phyloP scores from a whole-genome alignment of 164 flowering plant genomes.

The Macadamia tetraphylla region DNA sequence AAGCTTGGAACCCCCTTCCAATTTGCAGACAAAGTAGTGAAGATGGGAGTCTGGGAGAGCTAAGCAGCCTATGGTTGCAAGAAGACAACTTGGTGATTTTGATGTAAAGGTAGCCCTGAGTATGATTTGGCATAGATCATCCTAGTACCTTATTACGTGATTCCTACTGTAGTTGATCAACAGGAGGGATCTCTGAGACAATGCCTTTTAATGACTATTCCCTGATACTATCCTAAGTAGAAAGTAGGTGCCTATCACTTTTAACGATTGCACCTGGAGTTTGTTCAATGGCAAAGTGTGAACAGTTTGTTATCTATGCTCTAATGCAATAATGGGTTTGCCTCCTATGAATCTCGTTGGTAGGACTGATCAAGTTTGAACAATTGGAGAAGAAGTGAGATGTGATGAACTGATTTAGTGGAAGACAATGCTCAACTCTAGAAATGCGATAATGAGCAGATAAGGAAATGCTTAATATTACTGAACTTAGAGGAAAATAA shows the following conservation, averaged over 20 bases:
- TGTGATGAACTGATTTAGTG: no score
- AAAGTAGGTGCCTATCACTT: conserved; percentile 19
- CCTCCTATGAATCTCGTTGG: not conserved
- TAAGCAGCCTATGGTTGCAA: conserved; percentile 23
- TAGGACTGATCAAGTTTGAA: not conserved
- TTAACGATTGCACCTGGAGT: conserved; percentile 33
- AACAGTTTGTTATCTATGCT: conserved; percentile 6
- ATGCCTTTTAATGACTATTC: conserved; percentile 56
- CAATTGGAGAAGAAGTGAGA: no score
- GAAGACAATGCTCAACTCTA: no score
- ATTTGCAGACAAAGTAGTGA: conserved; percentile 36
- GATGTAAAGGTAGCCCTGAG: conserved; percentile 10
- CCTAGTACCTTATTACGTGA: not conserved
- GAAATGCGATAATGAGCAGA: no score
- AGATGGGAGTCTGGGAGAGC: conserved; percentile 29
- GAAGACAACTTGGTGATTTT: conserved; percentile 30
- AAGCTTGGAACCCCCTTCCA: conserved; percentile 22
- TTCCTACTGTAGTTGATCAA: not conserved
- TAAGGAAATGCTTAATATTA: no score
- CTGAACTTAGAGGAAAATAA: not conserved
- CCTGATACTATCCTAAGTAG: conserved; percentile 6
- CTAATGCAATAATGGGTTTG: not conserved
- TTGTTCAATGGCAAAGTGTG: conserved; percentile 9
- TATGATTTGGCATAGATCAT: not conserved
- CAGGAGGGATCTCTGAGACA: conserved; percentile 32